Percentiles rank a stretch among this genome's conserved stretches.
Evolutionary conservation across 805 yeast species (phyloP).

Genomic region (Candida krabiensis): DNA sequence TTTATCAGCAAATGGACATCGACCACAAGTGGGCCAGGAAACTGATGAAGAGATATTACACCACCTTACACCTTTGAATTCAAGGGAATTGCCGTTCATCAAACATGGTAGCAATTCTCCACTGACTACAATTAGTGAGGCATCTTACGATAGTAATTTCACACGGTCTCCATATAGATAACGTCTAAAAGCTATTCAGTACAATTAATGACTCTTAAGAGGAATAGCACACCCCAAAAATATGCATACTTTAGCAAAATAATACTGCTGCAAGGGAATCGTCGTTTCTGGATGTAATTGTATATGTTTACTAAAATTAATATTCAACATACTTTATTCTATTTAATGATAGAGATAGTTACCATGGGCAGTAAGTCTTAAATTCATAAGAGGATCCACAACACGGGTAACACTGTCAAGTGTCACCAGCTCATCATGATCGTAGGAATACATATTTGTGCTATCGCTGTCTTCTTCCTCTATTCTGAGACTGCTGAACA

Average conservation of each 20-base stretch:
- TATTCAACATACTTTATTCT: background rate
- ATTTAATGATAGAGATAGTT: background rate
- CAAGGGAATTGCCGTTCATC: constrained; percentile 11
- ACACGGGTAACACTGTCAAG: background rate
- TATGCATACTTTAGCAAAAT: no score
- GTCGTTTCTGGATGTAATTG: no score
- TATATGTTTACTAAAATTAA: no score
- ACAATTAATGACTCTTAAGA: constrained; percentile 1
- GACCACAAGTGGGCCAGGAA: no score
- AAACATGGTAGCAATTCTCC: constrained; percentile 22
- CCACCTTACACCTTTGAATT: constrained; percentile 18
- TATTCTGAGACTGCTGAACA: constrained; percentile 7
- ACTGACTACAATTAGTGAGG: constrained; percentile 31
- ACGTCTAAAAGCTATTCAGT: no score
- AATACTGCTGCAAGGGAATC: no score
- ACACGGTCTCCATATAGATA: constrained; percentile 18
- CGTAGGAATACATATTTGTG: background rate
- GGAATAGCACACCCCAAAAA: no score
- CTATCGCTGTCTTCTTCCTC: constrained; percentile 3
- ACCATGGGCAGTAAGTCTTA: background rate
- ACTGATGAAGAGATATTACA: constrained; percentile 7
- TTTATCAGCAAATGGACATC: no score
- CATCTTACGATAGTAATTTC: constrained; percentile 23
- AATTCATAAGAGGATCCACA: background rate
- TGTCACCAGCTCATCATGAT: background rate